Evolutionary conservation across 1,284 basidiomycete species (phyloP), one percentile per base, ranked within the genome.

Genomic region (Wallemia mellicola): DNA sequence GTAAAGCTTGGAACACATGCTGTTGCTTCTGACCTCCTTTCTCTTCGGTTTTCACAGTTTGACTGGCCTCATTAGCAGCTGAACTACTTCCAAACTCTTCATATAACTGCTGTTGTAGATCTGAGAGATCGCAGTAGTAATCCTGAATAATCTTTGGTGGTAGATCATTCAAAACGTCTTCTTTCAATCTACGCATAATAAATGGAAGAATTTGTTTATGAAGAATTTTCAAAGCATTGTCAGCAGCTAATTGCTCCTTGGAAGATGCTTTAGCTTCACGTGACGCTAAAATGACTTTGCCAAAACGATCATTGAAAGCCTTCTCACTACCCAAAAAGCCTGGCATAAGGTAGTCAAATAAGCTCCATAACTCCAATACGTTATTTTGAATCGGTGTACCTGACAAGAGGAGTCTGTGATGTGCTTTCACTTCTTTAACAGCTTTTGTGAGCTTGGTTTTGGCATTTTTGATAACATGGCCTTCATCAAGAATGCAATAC

Each of bases 61-160:
- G 74, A 61, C 83, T 79, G 1, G 76, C 82, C 33, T 79, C 75
- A 32, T 75, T 68, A 60, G 73, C 78, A 25, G 80, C 86, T 64
- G 80, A 78, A 0, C 88, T 92, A 67, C 79, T 79, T 1, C 84
- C 80, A 66, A 89, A 94, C 66, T 91, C 83, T 67, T 95, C 91
- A 68, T 95, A 96, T 19, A 96, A 76, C 65, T 81, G 75, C 71
- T 88, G 87, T 73, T 98, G 91, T 59, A 98, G 71, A 17, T 88
- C 83, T 0, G 91, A 95, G 1, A 99, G 76, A 67, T 98, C 92
- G 74, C 92, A 96, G 67, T 96, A 94, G 70, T 98, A 96, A 68
- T 99, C 94, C 71, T 99, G 94, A 63, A 99, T 98, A 69, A 99
- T 99, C 74, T 99, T 98, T 1, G 94, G 94, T 0, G 94, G 94